Conservation (phyloP, 768 basidiomycete genomes). For the Xerocomus spinulosus region DNA sequence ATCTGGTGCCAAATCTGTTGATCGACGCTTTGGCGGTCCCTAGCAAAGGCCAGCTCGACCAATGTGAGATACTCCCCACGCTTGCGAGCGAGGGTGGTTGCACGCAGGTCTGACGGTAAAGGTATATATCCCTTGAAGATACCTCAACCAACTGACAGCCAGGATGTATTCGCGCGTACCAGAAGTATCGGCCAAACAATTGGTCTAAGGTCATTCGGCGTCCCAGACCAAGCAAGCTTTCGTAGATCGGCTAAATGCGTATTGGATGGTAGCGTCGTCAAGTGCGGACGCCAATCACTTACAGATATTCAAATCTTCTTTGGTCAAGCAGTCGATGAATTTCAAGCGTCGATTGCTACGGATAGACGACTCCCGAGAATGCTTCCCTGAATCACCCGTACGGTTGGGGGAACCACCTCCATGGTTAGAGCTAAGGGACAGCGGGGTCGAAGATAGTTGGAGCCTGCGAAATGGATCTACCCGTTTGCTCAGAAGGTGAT, state of each 20-base stretch:
- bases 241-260: conserved; percentile 63
- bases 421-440: conserved; percentile 5
- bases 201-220: conserved; percentile 81
- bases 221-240: conserved; percentile 92
- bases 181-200: conserved; percentile 93
- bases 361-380: conserved; percentile 71
- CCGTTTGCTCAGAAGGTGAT: conserved; percentile 29
- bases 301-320: conserved; percentile 82
- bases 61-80: conserved; percentile 88
- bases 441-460: conserved; percentile 3
- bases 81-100: conserved; percentile 78
- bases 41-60: conserved; percentile 84
- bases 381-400: conserved; percentile 46
- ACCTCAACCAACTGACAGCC: conserved; percentile 4
- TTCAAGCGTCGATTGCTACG: conserved; percentile 74
- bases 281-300: conserved; percentile 23
- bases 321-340: conserved; percentile 73
- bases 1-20: conserved; percentile 99
- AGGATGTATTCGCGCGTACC: conserved; percentile 43
- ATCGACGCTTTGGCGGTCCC: conserved; percentile 81
- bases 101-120: conserved; percentile 68
- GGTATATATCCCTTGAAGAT: conserved; percentile 82
- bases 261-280: conserved; percentile 1
- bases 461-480: conserved; percentile 60
- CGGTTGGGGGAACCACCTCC: conserved; percentile 11